Evolutionary conservation across 2,329 filamentous ascomycete species (phyloP).

Genomic region (Colletotrichum paranaense): DNA sequence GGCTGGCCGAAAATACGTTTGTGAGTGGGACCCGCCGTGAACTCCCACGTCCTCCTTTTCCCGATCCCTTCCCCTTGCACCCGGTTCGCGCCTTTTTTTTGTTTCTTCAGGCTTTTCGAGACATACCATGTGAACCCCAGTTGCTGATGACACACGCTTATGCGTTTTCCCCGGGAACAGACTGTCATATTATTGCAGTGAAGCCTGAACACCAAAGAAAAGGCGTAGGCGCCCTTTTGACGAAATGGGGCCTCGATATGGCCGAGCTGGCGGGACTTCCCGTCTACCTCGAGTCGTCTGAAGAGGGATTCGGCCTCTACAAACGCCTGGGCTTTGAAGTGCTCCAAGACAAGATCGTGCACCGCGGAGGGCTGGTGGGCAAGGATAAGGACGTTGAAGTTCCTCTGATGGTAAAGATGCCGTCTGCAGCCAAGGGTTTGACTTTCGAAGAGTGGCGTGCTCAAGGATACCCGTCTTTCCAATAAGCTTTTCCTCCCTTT

Average conservation of each 20-base stretch:
- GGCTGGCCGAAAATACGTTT: slow-evolving; percentile 52
- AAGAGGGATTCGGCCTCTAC: slow-evolving; percentile 53
- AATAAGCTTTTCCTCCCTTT: background rate
- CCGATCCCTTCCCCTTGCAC: background rate
- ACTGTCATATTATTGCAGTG: slow-evolving; percentile 56
- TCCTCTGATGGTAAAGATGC: slow-evolving; percentile 56
- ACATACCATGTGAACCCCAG: slow-evolving; percentile 3
- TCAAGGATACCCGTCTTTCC: slow-evolving; percentile 31
- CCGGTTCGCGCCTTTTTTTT: background rate
- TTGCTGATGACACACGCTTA: slow-evolving; percentile 26
- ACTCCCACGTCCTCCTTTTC: background rate
- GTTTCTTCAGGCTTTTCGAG: background rate
- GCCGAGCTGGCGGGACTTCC: slow-evolving; percentile 50
- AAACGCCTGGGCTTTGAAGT: slow-evolving; percentile 56
- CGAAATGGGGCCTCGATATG: slow-evolving; percentile 51
- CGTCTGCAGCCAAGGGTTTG: slow-evolving; percentile 44
- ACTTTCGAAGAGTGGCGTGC: slow-evolving; percentile 48
- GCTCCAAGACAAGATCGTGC: slow-evolving; percentile 51
- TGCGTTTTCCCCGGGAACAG: slow-evolving; percentile 36
- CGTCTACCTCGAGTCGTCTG: slow-evolving; percentile 59
- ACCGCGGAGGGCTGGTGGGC: slow-evolving; percentile 48
- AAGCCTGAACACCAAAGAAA: slow-evolving; percentile 55
- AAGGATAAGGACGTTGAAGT: slow-evolving; percentile 50
- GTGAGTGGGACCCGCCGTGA: slow-evolving; percentile 44
- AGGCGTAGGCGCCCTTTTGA: slow-evolving; percentile 53